Evolutionary conservation across 2,329 filamentous ascomycete species (phyloP), one percentile per base, ranked within the genome.

Genomic region (Bipolaris bicolor): DNA sequence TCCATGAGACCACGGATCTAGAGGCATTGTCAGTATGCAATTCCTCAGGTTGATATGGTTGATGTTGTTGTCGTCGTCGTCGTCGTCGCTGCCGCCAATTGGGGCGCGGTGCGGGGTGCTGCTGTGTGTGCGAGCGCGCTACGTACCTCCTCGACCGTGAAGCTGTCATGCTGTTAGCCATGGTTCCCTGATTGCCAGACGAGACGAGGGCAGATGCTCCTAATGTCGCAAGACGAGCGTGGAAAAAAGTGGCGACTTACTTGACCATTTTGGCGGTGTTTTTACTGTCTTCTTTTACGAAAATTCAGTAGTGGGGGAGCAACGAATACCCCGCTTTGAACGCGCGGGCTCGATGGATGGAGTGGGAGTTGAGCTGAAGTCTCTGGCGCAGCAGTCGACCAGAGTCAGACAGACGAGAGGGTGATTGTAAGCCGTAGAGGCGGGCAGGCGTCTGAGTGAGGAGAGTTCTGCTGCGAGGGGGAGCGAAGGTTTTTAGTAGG

Each of bases 231-330:
- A 36, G 1, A 22, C 13, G 34, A 24, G 52, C 20, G 39, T 40
- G 55, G 29, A 41, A 55, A 31, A 55, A 33, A 55, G 58, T 40
- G 56, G 60, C 61, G 54, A 94, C 93, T 90, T 90, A 97, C 93
- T 98, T 97, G 82, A 99, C 95, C 95, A 99, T 99, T 81, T 92
- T 97, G 90, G 84, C 92, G 91, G 92, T 91, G 80, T 87, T 90
- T 67, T 59, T 57, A 49, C 58, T 66, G 60, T 74, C 67, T 62
- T 71, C 62, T 70, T 62, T 65, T 70, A 59, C 60, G 60, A 73
- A 75, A 75, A 74, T 72, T 75, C 63, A 67, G 66, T 69, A 62
- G 65, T 70, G 68, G 61, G 60, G 64, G 64, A 61, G 56, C 62
- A 56, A 64, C 61, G 61, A 68, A 66, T 75, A 75, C 74, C 75